A percentile compares a stretch with the other conserved stretches of the same genome.
Conservation (phyloP, 805 yeast genomes). For the Suhomyces vadensis region DNA sequence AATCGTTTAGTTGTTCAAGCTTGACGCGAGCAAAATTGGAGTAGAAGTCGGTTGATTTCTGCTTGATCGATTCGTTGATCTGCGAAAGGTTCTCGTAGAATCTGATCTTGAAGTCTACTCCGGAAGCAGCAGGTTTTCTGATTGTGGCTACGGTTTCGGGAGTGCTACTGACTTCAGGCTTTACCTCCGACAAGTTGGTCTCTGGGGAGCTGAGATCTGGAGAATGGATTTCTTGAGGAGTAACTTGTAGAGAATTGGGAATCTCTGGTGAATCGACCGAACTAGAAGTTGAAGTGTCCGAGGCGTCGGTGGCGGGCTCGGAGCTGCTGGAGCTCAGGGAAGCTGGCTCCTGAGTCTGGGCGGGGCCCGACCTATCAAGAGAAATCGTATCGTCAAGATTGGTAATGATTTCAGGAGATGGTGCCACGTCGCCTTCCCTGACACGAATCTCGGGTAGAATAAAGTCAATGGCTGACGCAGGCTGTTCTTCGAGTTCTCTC, state of each 20-base stretch:
- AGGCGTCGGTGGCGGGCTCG: not conserved
- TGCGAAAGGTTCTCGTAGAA: constrained; percentile 22
- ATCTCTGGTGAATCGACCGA: not conserved
- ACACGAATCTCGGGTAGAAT: not conserved
- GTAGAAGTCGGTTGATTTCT: constrained; percentile 22
- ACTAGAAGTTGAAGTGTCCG: not conserved
- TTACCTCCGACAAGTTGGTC: not conserved
- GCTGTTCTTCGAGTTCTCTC: not conserved
- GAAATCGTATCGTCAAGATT: constrained; percentile 6
- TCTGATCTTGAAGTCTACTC: constrained; percentile 13
- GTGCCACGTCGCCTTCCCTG: not conserved
- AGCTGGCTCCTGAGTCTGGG: too few species aligned
- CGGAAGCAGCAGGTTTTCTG: not conserved
- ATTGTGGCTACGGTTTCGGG: not conserved
- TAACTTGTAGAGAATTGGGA: too few species aligned
- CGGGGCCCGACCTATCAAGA: too few species aligned
- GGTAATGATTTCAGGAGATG: not conserved
- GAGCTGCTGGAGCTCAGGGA: too few species aligned
- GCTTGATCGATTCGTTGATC: constrained; percentile 20
- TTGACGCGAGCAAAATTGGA: constrained; percentile 17
- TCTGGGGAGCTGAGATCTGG: too few species aligned
- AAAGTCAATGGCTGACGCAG: constrained; percentile 7
- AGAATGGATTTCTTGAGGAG: not conserved
- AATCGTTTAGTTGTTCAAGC: constrained; percentile 16
- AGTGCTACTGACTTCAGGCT: not conserved